Evolutionary conservation across 148 eudicot species (phyloP).

Genomic region (Simmondsia chinensis): DNA sequence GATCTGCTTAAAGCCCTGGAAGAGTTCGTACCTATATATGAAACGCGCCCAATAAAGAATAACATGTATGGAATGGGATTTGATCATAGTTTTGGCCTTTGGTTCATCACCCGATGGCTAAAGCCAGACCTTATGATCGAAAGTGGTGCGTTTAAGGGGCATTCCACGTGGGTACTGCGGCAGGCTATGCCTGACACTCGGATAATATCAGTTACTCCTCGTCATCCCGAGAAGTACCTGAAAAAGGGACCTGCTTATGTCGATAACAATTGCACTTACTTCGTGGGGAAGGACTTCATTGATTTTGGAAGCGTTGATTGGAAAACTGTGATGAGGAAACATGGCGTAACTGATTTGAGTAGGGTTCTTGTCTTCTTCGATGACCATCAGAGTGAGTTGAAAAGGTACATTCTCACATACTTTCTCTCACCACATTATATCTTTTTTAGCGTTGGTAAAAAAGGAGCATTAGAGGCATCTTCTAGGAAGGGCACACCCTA

Average conservation of each 20-base stretch:
- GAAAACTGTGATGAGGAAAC: constrained; percentile 64
- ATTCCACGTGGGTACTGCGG: constrained; percentile 92
- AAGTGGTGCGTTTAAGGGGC: constrained; percentile 98
- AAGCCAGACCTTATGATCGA: constrained; percentile 94
- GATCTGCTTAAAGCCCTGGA: constrained; percentile 75
- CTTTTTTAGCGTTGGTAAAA: too few species aligned
- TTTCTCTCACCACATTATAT: too few species aligned
- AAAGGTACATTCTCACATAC: too few species aligned
- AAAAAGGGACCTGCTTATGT: constrained; percentile 96
- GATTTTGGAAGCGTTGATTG: constrained; percentile 94
- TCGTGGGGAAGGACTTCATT: constrained; percentile 87
- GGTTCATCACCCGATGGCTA: constrained; percentile 89
- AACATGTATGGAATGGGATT: constrained; percentile 99
- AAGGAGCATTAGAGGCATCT: too few species aligned
- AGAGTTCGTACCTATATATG: constrained; percentile 91
- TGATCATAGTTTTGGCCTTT: constrained; percentile 97
- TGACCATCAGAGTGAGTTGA: constrained; percentile 95
- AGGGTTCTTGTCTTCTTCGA: constrained; percentile 88
- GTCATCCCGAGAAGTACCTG: constrained; percentile 91
- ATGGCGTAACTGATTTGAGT: constrained; percentile 61
- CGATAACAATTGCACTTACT: constrained; percentile 89
- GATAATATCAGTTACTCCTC: constrained; percentile 81
- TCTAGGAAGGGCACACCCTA: too few species aligned
- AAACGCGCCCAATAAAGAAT: constrained; percentile 79
- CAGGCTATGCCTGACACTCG: constrained; percentile 87